Conservation (phyloP, 345 rosid genomes). For the Salix dunnii region DNA sequence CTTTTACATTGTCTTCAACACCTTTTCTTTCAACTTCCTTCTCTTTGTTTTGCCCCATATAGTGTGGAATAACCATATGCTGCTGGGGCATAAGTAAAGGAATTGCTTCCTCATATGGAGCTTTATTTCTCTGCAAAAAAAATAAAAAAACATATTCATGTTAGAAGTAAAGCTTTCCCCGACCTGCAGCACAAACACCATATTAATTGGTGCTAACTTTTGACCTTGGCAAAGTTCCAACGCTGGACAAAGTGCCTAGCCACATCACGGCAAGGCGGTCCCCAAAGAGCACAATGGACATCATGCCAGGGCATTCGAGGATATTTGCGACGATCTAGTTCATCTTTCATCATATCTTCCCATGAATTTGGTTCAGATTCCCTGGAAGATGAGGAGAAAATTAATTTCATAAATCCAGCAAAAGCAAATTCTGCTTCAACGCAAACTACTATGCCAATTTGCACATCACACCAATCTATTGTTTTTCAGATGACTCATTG, state of each 20-base stretch:
- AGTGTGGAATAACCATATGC: slow-evolving; percentile 98
- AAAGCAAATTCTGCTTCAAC: slow-evolving; percentile 4
- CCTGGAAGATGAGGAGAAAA: slow-evolving; percentile 37
- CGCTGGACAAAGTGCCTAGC: slow-evolving; percentile 99
- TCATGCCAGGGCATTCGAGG: slow-evolving; percentile 99
- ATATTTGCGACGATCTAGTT: slow-evolving; percentile 78
- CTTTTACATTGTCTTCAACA: slow-evolving; percentile 38
- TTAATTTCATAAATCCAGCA: not conserved
- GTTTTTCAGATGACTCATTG: not conserved
- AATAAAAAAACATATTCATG: slow-evolving; percentile 3
- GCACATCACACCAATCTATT: not conserved
- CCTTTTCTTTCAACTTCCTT: slow-evolving; percentile 44
- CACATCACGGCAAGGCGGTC: slow-evolving; percentile 93
- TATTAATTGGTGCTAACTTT: not conserved
- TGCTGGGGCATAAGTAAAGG: slow-evolving; percentile 98
- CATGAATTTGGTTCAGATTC: slow-evolving; percentile 99
- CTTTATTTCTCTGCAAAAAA: slow-evolving; percentile 77
- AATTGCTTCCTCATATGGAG: slow-evolving; percentile 88
- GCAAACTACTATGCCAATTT: not conserved
- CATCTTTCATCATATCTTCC: slow-evolving; percentile 97
- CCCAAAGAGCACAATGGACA: slow-evolving; percentile 99
- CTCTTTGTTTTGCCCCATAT: slow-evolving; percentile 63
- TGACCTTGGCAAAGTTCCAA: slow-evolving; percentile 99
- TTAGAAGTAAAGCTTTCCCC: slow-evolving; percentile 3
- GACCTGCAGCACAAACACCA: slow-evolving; percentile 6